Conservation (phyloP, 108 stramenopile species). For the Cylindrotheca closterium region DNA sequence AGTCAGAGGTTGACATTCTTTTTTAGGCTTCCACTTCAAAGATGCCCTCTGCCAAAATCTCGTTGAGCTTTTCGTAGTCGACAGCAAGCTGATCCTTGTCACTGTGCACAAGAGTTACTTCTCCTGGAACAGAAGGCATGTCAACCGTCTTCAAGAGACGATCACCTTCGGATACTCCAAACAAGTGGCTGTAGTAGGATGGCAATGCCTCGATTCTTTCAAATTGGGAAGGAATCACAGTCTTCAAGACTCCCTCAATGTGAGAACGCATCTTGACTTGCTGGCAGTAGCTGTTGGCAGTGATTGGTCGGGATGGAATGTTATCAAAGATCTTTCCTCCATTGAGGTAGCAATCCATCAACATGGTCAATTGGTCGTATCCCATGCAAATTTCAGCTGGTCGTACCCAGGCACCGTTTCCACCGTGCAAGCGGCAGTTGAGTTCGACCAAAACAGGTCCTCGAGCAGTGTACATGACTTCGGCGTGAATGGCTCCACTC, state of each 20-base stretch:
- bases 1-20: no score
- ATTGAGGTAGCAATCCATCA: conserved; percentile 11
- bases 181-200: conserved; percentile 8
- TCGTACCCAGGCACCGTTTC: conserved; percentile 9
- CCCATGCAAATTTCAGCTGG: conserved; percentile 6
- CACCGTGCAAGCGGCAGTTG: no score
- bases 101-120: conserved; percentile 5
- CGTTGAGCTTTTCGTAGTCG: no score
- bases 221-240: no score
- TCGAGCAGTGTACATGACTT: no score
- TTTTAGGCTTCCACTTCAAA: no score
- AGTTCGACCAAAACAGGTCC: no score
- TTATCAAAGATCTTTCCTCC: conserved; percentile 1
- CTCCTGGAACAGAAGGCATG: conserved; percentile 15
- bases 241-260: no score
- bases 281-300: neutral
- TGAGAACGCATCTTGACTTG: conserved; percentile 13
- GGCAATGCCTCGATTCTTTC: conserved; percentile 3
- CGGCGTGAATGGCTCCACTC: no score
- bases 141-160: no score
- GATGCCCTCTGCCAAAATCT: conserved; percentile 8
- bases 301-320: neutral
- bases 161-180: neutral
- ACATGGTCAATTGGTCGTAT: conserved; percentile 1
- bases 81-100: conserved; percentile 6